Evolutionary conservation across 2,329 filamentous ascomycete species (phyloP), one percentile per base, ranked within the genome.

Genomic region (Alternaria burnsii): DNA sequence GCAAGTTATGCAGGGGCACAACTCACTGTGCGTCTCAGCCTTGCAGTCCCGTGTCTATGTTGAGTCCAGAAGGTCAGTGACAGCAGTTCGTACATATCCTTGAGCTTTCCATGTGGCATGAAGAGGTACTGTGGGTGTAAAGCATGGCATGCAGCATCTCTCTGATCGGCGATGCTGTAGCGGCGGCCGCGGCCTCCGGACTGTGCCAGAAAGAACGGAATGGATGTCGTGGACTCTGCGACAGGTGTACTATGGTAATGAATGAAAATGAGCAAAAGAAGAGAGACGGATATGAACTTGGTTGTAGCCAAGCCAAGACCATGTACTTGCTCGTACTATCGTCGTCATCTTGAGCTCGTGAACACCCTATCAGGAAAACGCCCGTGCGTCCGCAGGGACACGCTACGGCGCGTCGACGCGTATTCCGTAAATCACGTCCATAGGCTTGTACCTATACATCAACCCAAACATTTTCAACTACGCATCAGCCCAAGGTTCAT

Each of bases 361-460:
- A 50, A 8, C n/a, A 28, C 24, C 22, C 7, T 16, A 20, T 41
- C 9, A 3, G 2, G 8, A 18, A 32, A 5, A 18, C 22, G 54
- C 32, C 59, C 43, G 48, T 58, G 58, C 59, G n/a, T 24, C 59
- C 58, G 52, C 48, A 53, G 54, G 30, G 48, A 61, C 67, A 62
- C 62, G 62, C 59, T 55, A 36, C 53, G 61, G 56, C 66, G 59
- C 66, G 66, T 68, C 61, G 51, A 55, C 65, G 61, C 63, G 66
- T 68, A 42, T 26, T 51, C 48, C 42, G 47, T 40, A 43, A 41
- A 12, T 38, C 26, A 43, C 47, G 52, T 30, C 48, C 56, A 55
- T 52, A 52, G 20, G n/a, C 26, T 41, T 28, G 28, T 8, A 12
- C 46, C 18, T n/a, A 1, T 18, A 34, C 18, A 26, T 16, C 28